Evolutionary conservation across 441 rosid genomes (phyloP), one percentile per base, ranked within the genome.

Genomic region (Corymbia citriodora): DNA sequence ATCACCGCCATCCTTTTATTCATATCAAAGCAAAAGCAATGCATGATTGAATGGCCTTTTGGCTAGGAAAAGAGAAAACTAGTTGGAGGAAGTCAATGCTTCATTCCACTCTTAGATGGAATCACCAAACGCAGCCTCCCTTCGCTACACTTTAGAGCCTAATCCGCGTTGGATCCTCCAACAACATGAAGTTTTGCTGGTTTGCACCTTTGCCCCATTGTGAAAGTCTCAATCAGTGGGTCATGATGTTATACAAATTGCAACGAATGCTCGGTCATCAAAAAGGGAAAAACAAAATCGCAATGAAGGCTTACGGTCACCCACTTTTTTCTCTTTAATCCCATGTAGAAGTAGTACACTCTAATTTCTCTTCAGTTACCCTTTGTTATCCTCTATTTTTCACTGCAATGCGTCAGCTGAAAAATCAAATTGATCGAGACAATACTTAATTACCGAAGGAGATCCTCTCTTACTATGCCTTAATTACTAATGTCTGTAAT

Each of bases 371-470:
- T 17, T 70, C 4, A 33, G 18, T 33, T 33, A 18, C 36, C 4
- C 8, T 9, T 40, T 0, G 0, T 21, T 23, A 40, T 23, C 9
- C 17, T 11, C 16, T 40, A 74, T 74, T 40, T 74, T 7, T 3
- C 9, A 21, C 6, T 0, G 6, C 0, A 3, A 12, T 63, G 23
- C 17, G 45, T 0, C 23, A 0, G 3, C 23, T 16, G 23, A 68
- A 68, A 17, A 31, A 4, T 68, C 45, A 31, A 8, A 68, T 40
- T 45, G n/a, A 74, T 40, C 3, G n/a, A 74, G 16, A 21, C 1
- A 3, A 25, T 17, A 12, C 29, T 3, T 7, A 2, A 40, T 45
- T 48, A 45, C 9, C 16, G 45, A 79, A 21, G 2, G 50, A 40
- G 85, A 79, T 45, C 52, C n/a, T 23, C 85, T 45, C 52, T 79